Conservation (phyloP, 306 rosid species). For the Cicer bijugum region DNA sequence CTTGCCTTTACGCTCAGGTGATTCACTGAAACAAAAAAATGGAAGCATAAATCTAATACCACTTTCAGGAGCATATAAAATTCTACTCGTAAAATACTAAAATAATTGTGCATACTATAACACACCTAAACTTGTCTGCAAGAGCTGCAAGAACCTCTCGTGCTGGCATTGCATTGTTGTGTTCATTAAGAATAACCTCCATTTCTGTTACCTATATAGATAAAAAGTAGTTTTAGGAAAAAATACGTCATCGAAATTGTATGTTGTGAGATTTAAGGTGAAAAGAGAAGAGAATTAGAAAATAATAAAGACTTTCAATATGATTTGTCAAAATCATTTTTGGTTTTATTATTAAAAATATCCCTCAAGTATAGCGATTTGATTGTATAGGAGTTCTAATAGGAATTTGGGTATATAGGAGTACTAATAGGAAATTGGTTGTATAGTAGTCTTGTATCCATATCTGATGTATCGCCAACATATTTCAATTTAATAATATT, state of each 20-base stretch:
- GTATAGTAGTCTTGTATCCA: too few species aligned
- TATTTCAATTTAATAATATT: too few species aligned
- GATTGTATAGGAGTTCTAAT: too few species aligned
- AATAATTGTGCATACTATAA: conserved; percentile 17
- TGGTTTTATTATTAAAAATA: too few species aligned
- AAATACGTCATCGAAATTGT: conserved; percentile 2
- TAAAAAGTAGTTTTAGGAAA: conserved; percentile 30
- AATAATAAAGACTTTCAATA: neutral
- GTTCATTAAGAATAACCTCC: conserved; percentile 84
- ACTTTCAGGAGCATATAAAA: conserved; percentile 35
- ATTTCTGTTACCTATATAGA: conserved; percentile 77
- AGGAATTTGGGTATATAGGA: too few species aligned
- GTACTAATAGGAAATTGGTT: too few species aligned
- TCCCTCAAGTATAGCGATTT: too few species aligned
- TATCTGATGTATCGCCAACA: too few species aligned
- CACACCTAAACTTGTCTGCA: conserved; percentile 95
- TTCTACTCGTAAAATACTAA: conserved; percentile 26
- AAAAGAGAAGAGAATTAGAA: neutral
- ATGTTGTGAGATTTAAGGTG: neutral
- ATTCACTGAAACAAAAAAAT: conserved; percentile 59
- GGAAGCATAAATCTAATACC: conserved; percentile 31
- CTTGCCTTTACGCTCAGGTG: conserved; percentile 86
- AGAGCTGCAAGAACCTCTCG: conserved; percentile 76
- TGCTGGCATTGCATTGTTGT: conserved; percentile 82
- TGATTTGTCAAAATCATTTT: neutral